These are phyloP conservation scores for Pythium graminicola DNA, from an alignment of 352 stramenopile genomes.

Conservation along the genomic window DNA sequence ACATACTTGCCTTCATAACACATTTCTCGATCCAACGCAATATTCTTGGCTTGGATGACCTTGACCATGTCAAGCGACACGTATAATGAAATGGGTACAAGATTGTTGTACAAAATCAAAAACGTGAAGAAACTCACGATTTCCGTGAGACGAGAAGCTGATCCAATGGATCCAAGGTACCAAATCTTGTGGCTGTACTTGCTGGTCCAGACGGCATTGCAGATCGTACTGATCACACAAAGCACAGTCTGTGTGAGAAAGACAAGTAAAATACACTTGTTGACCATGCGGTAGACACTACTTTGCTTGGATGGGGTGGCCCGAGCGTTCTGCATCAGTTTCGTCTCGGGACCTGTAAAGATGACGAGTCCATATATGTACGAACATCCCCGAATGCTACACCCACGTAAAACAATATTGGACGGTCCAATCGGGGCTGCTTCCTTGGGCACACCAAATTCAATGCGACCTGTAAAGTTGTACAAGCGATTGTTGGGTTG, in stretches of 20 bases:
- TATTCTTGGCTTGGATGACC: conserved; percentile 93
- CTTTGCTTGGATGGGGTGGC: conserved; percentile 76
- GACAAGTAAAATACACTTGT: conserved; percentile 62
- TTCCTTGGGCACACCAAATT: conserved; percentile 57
- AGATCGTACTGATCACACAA: conserved; percentile 53
- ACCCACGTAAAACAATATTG: conserved; percentile 86
- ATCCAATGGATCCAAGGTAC: conserved; percentile 69
- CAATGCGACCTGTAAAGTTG: conserved; percentile 82
- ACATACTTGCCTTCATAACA: conserved; percentile 83
- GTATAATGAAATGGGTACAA: conserved; percentile 97
- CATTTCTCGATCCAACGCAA: conserved; percentile 90
- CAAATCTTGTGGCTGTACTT: conserved; percentile 71
- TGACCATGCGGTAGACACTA: conserved; percentile 46
- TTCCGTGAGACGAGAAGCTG: conserved; percentile 37
- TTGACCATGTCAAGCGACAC: conserved; percentile 96
- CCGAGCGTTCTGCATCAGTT: conserved; percentile 86
- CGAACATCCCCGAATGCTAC: conserved; percentile 83
- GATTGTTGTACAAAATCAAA: conserved; percentile 90
- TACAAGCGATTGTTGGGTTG: conserved; percentile 81
- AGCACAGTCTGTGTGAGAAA: conserved; percentile 75
- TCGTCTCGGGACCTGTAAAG: conserved; percentile 88
- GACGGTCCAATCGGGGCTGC: conserved; percentile 73
- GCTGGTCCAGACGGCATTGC: conserved; percentile 63
- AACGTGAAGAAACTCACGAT: conserved; percentile 88
- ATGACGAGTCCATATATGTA: conserved; percentile 83